A percentile compares a stretch with the other conserved stretches of the same genome.
These are phyloP conservation scores for Rubia yunnanensis DNA, from an alignment of 257 asterid species.

Conservation along the genomic window DNA sequence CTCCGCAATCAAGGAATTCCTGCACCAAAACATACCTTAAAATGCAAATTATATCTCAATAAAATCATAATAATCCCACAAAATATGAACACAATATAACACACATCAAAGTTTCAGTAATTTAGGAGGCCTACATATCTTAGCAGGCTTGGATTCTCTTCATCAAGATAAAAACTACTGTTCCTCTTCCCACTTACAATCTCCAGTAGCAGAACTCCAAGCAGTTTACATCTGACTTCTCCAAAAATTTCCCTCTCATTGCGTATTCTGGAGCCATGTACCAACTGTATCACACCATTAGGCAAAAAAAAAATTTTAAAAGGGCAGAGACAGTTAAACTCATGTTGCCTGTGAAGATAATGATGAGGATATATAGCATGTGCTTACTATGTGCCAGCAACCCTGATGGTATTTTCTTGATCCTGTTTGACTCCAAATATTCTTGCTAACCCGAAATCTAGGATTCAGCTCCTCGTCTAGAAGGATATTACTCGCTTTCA, in stretches of 20 bases:
- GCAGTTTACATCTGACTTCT: not conserved
- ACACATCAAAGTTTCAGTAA: no score
- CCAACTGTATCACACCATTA: not conserved
- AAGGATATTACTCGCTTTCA: not conserved
- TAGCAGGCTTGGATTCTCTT: not conserved
- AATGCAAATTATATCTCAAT: no score
- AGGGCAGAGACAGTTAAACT: no score
- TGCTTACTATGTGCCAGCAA: not conserved
- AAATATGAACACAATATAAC: no score
- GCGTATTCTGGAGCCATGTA: constrained; percentile 2
- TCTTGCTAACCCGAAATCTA: not conserved
- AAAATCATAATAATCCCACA: no score
- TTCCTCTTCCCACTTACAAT: not conserved
- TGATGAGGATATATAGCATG: no score
- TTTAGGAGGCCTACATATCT: not conserved
- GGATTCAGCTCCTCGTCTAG: not conserved
- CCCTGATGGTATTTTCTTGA: not conserved
- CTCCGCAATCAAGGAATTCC: no score
- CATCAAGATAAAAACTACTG: not conserved
- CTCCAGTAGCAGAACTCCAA: not conserved
- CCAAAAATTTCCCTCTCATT: not conserved
- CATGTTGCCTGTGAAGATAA: no score
- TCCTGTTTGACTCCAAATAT: not conserved
- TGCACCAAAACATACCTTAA: no score
- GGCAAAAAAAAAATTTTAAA: no score